These are phyloP conservation scores for Macrocybe sp. DNA, from an alignment of 1,284 basidiomycete genomes.

Conservation along the genomic window DNA sequence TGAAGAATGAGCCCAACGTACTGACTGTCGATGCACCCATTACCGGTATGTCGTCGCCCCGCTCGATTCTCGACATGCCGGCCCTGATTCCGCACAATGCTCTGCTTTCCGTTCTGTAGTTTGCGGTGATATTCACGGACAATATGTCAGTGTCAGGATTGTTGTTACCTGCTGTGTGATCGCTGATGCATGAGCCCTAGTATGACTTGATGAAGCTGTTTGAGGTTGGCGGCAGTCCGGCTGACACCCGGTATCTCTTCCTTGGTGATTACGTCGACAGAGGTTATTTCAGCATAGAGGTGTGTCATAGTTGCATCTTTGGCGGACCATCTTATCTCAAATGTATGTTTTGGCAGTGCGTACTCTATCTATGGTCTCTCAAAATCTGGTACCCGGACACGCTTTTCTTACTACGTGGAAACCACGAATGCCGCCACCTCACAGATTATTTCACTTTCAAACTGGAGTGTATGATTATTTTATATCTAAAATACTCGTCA, in stretches of 20 bases:
- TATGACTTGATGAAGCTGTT: conserved; percentile 95
- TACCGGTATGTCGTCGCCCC: conserved; percentile 55
- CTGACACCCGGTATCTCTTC: conserved; percentile 91
- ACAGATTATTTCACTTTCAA: conserved; percentile 91
- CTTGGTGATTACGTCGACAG: conserved; percentile 94
- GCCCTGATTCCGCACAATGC: neutral
- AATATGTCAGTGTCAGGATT: conserved; percentile 68
- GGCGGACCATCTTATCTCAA: neutral
- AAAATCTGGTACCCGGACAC: conserved; percentile 94
- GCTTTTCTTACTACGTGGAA: conserved; percentile 85
- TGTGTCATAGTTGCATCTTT: conserved; percentile 24
- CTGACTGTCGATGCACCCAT: conserved; percentile 92
- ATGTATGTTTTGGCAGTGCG: conserved; percentile 51
- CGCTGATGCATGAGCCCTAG: conserved; percentile 34
- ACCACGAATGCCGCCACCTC: conserved; percentile 87
- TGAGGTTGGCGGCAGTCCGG: conserved; percentile 91
- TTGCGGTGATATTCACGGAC: conserved; percentile 91
- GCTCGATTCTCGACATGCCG: neutral
- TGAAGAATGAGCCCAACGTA: conserved; percentile 79
- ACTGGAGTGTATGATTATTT: conserved; percentile 67
- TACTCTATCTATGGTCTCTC: conserved; percentile 83
- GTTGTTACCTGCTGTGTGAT: neutral
- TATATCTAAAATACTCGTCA: neutral
- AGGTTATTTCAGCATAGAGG: conserved; percentile 91
- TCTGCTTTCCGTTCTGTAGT: conserved; percentile 38